Evolutionary conservation across 1,284 basidiomycete species (phyloP), one percentile per base, ranked within the genome.

Genomic region (Rhizoctonia solani): DNA sequence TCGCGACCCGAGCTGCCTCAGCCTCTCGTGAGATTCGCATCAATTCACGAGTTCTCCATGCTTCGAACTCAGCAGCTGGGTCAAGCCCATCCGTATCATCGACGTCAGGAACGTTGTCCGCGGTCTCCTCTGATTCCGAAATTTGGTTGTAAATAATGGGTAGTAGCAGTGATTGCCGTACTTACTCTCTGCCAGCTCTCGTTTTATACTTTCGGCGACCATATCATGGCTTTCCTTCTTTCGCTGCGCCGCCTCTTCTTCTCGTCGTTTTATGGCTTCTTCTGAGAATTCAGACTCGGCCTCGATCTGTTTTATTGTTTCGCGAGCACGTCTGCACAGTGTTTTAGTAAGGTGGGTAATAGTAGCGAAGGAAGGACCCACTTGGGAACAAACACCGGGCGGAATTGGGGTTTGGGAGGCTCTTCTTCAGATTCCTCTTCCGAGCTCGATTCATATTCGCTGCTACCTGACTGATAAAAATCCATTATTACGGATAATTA

Each of bases 81-180:
- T 99, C 95, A 53, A 95, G 75, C 1, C 92, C 95, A 74, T 99
- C 97, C 0, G 93, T 92, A 76, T 99, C 97, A 78, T 98, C 95
- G 0, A 99, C 84, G 69, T 98, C 95, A 1, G 90, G 89, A 30
- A 90, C 80, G 14, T 88, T 76, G 19, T 90, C 89, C 66, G 91
- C 87, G 71, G 92, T 90, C 77, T 95, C 90, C 83, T 92, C 93
- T 96, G 74, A 41, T 13, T 21, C 21, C 11, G 52, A 23, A 30
- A 54, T 54, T 6, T 37, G 34, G 23, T 42, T 47, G 9, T 39
- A 16, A 39, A 21, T 14, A 46, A 46, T 9, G 8, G 16, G 21
- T 27, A 37, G 16, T 59, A 42, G 29, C 68, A 13, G 13, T 67
- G 3, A 16, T 54, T 14, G 39, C n/a, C 6, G 29, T 37, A 78